Evolutionary conservation across 495 filamentous ascomycete genomes (phyloP).

Genomic region (Podospora australis): DNA sequence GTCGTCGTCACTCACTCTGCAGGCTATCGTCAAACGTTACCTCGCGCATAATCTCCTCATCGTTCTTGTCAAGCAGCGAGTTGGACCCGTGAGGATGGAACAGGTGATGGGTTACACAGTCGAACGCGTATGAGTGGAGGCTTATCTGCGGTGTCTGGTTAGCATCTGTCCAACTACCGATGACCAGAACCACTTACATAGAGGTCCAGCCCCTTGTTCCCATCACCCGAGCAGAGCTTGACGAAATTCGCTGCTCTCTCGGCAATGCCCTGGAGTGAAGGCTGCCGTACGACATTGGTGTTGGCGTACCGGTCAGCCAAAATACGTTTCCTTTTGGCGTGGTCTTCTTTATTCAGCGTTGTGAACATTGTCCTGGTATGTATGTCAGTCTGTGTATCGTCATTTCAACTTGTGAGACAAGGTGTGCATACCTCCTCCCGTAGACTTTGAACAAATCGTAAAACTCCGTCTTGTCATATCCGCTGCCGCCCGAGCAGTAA

Average conservation of each 20-base stretch:
- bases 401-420: background rate
- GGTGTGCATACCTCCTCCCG: conserved; percentile 38
- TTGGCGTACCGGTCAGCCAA: conserved; percentile 62
- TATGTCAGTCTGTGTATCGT: conserved; percentile 12
- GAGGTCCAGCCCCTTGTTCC: conserved; percentile 44
- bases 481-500: conserved; percentile 57
- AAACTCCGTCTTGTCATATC: conserved; percentile 63
- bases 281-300: conserved; percentile 51
- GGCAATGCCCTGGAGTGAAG: conserved; percentile 47
- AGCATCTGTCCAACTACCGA: background rate
- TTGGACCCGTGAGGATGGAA: conserved; percentile 56
- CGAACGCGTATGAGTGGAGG: conserved; percentile 57
- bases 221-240: conserved; percentile 38
- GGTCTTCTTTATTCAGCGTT: conserved; percentile 49
- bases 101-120: conserved; percentile 58
- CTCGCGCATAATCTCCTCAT: conserved; percentile 59
- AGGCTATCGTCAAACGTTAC: conserved; percentile 59
- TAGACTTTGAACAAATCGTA: conserved; percentile 58
- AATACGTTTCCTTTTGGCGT: conserved; percentile 52
- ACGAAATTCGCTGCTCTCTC: conserved; percentile 49
- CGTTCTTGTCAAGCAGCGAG: conserved; percentile 43
- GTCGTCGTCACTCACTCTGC: conserved; percentile 52
- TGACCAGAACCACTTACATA: conserved; percentile 40
- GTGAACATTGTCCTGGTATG: conserved; percentile 62
- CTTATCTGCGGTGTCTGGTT: conserved; percentile 8